A percentile compares a stretch with the other conserved stretches of the same genome.
Evolutionary conservation across 768 basidiomycete species (phyloP).

Genomic region (Lepiota subincarnata): DNA sequence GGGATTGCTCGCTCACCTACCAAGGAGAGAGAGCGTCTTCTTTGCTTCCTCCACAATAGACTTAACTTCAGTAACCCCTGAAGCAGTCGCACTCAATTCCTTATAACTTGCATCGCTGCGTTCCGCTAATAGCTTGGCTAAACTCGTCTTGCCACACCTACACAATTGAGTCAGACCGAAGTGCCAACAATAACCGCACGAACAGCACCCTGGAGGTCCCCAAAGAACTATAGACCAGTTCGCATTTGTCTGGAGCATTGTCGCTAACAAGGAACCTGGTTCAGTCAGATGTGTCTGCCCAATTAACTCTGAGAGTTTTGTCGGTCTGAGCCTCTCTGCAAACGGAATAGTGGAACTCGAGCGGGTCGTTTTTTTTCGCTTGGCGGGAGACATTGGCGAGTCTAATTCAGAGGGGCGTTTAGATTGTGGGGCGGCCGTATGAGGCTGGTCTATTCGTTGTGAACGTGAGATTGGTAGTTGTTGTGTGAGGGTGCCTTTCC

Average conservation of each 20-base stretch:
- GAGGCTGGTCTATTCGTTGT: not conserved
- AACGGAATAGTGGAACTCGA: slow-evolving; percentile 43
- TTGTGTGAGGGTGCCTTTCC: slow-evolving; percentile 10
- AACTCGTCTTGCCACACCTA: slow-evolving; percentile 72
- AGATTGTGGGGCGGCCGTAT: slow-evolving; percentile 3
- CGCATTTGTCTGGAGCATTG: slow-evolving; percentile 44
- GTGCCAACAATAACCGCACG: not conserved
- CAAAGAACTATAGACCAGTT: slow-evolving; percentile 65
- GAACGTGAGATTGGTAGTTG: not conserved
- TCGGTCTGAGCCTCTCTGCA: slow-evolving; percentile 71
- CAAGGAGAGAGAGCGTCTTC: slow-evolving; percentile 56
- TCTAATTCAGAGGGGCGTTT: slow-evolving; percentile 19
- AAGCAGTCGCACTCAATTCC: slow-evolving; percentile 73
- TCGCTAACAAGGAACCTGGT: slow-evolving; percentile 51
- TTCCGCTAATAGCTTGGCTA: slow-evolving; percentile 67
- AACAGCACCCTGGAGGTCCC: slow-evolving; percentile 66
- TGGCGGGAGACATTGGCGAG: slow-evolving; percentile 11
- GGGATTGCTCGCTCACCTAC: slow-evolving; percentile 39
- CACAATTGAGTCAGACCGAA: not conserved
- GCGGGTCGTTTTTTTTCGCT: slow-evolving; percentile 18
- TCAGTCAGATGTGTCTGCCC: slow-evolving; percentile 67
- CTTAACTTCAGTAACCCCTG: slow-evolving; percentile 66
- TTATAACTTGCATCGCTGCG: slow-evolving; percentile 60
- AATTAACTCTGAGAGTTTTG: slow-evolving; percentile 57
- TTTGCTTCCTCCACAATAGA: slow-evolving; percentile 76